Base-by-base conservation (phyloP, 352 stramenopile genomes). In the Elongisporangium senticosum region DNA sequence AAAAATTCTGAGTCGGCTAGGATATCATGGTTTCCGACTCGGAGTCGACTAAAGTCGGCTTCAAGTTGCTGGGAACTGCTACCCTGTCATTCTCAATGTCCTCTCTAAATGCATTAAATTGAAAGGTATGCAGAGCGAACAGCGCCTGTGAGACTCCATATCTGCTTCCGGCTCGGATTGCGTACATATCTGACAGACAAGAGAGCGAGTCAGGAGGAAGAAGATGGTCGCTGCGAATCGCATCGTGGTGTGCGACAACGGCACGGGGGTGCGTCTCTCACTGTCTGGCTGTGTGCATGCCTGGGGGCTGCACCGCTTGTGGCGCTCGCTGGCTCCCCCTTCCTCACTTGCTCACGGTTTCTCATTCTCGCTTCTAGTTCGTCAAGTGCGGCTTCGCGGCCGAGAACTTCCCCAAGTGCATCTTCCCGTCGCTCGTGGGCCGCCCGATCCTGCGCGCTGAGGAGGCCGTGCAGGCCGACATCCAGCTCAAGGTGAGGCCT, bases 351-450 rank as follows among this genome's bases (percentile, higher is more conserved):
- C 53, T 52, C 33, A 11, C n/a, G 15, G 17, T 50, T 1, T n/a
- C 15, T 24, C 19, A 28, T 0, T 51, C 22, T 17, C 10, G 13
- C 39, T 3, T 47, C 40, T 62, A 93, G 82, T 93, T 92, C 66
- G 84, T 96, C n/a, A 96, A 98, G 75, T 81, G 83, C 33, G 94
- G 95, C 3, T 98, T 98, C 66, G 94, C 94, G 17, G 91, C 87
- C 23, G 91, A 98, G 64, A 98, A 98, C 69, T 98, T 98, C 61
- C 95, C 95, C 26, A 86, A 86, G 60, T 88, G 79, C 60, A 97
- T 98, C 62, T 98, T 98, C 72, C 95, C 95, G 52, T 98, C 90
- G 28, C 89, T 98, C 39, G 83, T 98, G 4, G 95, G 95, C 1
- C 83, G 94, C 11, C 95, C 95, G n/a, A 95, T 97, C 59, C 71